These are phyloP conservation scores for Suillus paluster DNA, from an alignment of 768 basidiomycete species.

Conservation along the genomic window DNA sequence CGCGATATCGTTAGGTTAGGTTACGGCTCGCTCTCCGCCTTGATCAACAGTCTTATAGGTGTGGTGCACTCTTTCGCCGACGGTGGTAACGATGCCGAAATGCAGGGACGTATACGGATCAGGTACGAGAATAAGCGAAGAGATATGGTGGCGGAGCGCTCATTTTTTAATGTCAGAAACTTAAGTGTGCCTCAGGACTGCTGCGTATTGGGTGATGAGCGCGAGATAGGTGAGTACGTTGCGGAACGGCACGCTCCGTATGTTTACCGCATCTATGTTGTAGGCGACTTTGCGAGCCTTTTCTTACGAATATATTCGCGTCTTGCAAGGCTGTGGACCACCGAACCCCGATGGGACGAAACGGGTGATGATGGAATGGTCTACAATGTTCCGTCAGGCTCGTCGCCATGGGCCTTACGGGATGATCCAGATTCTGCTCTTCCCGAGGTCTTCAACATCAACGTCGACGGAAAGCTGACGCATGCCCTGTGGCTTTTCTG, in stretches of 20 bases:
- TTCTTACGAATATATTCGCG: constrained; percentile 3
- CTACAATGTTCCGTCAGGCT: background rate
- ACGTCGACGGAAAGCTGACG: constrained; percentile 57
- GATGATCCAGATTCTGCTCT: background rate
- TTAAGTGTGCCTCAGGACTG: background rate
- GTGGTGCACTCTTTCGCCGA: constrained; percentile 12
- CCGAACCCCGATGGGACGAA: constrained; percentile 4
- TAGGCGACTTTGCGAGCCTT: background rate
- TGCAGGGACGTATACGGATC: background rate
- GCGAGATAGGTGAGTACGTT: constrained; percentile 3
- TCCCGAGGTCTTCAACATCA: constrained; percentile 38
- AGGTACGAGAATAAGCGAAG: constrained; percentile 2
- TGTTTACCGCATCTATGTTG: background rate
- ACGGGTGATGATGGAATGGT: constrained; percentile 1
- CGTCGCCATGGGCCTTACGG: background rate
- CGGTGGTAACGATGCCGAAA: constrained; percentile 22
- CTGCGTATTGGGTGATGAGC: background rate
- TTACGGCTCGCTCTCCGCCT: constrained; percentile 23
- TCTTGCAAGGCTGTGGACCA: background rate
- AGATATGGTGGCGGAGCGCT: background rate
- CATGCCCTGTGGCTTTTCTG: constrained; percentile 54
- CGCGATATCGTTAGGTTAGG: constrained; percentile 54
- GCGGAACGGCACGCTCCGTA: background rate
- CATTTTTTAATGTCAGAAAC: constrained; percentile 3
- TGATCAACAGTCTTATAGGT: constrained; percentile 16